Evolutionary conservation across 176 grass and related monocot genomes (phyloP), one percentile per base, ranked within the genome.

Genomic region (Aegilops bicornis): DNA sequence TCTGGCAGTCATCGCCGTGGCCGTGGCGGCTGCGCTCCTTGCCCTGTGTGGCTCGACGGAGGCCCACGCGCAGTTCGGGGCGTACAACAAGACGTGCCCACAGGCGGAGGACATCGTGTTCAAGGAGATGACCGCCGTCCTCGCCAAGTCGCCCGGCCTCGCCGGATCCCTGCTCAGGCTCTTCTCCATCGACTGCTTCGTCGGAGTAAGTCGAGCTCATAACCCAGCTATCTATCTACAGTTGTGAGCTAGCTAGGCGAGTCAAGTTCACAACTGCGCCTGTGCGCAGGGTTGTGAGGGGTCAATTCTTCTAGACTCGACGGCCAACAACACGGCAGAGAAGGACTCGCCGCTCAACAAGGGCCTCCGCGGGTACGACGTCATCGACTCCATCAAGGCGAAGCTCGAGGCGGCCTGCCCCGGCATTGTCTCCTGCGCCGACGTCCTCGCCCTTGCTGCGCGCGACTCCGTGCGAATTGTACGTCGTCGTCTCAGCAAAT

Each of bases 101-200:
- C 48, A 84, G 68, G 89, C 82, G 27, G 95, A 97, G 87, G 73
- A 88, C 8, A 75, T 97, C 1, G 89, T 97, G 25, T 33, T 84
- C 10, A 47, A 64, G 61, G 92, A 88, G 64, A 91, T 97, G 84
- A 73, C 80, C 10, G 47, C 64, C 56, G 76, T 87, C 43, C 17
- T 92, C 6, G 82, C 27, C 9, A 84, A 69, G 24, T 88, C 92
- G 19, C 92, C 88, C 2, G 91, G 86, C 6, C 76, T 97, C 2
- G 84, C 88, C 40, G 82, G 66, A 33, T 14, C 91, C 10, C 32
- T 93, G 37, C 87, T 97, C 47, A 86, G 87, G 36, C 85, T 93
- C 47, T 90, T 93, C 82, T 93, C 92, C 85, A 87, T 90, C 1
- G 94, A 97, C 79, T 97, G 89, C 86, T 90, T 97, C 30, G 64